Base-by-base conservation (phyloP, 495 filamentous ascomycete species). In the Xylaria grammica region DNA sequence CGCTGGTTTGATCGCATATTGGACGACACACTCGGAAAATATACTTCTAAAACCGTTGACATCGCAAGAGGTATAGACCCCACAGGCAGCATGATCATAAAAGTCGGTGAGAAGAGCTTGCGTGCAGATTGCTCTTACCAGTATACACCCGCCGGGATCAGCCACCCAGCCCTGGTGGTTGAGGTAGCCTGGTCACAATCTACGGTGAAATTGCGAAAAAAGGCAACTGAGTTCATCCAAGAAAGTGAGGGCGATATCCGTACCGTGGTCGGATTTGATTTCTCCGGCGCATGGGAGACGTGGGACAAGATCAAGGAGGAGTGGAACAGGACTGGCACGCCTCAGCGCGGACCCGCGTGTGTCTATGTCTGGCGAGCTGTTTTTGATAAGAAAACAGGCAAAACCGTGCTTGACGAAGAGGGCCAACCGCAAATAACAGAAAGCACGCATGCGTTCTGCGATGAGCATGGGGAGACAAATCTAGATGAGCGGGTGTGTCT, bases 361-460 rank as follows among this genome's bases (percentile, higher is more conserved):
- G 49, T 52, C 49, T 30, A 30, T 32, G 49, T 52, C 13, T 52
- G 49, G 49, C 49, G 49, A 15, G 49, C 49, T 32, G 49, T 34
- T 17, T 52, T 52, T n/a, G 49, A 52, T 32, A 24, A 24, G 11
- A 32, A 27, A 52, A 52, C 49, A n/a, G 49, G 49, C 11, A 17
- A 32, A 7, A 2, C n/a, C n/a, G 11, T 20, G 30, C 27, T 52
- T 20, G 49, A 52, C 27, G 27, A 32, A 4, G 27, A 52, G 4
- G 49, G 49, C 13, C 49, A 19, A 27, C 49, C 49, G 4, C n/a
- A 52, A 20, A 52, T 52, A 20, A 32, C 49, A n/a, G 49, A 52
- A 32, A 30, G 15, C 17, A 27, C 26, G 17, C 27, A 52, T 32
- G 15, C 9, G 17, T 52, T 52, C 9, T 52, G 24, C 15, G 26